A percentile compares a stretch with the other conserved stretches of the same genome.
Conservation (phyloP, 257 asterid species). For the Solanum chiquidenum region DNA sequence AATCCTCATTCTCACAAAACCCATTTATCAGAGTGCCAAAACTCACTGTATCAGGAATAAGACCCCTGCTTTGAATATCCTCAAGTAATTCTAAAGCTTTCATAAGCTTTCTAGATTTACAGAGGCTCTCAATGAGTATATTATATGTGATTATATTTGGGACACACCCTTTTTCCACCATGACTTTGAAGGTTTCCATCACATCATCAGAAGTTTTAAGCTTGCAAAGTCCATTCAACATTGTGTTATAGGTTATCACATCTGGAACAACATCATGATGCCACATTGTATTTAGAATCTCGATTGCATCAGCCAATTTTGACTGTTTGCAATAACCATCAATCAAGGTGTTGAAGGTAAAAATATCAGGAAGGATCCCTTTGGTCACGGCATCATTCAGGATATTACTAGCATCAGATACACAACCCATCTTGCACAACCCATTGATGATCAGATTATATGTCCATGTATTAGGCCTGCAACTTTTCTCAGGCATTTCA, state of each 20-base stretch:
- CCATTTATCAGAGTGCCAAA: conserved; percentile 74
- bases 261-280: conserved; percentile 62
- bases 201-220: conserved; percentile 53
- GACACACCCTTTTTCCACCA: conserved; percentile 64
- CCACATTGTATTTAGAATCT: conserved; percentile 59
- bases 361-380: conserved; percentile 71
- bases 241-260: conserved; percentile 66
- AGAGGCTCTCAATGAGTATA: conserved; percentile 60
- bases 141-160: conserved; percentile 76
- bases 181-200: conserved; percentile 57
- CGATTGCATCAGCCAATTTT: conserved; percentile 62
- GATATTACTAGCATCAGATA: conserved; percentile 50
- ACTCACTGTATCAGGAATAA: conserved; percentile 59
- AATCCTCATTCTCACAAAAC: conserved; percentile 53
- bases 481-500: conserved; percentile 62
- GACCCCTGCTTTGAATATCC: conserved; percentile 48
- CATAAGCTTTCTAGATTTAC: conserved; percentile 30
- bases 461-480: conserved; percentile 69
- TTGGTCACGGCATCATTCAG: conserved; percentile 53
- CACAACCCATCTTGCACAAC: conserved; percentile 77
- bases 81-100: conserved; percentile 55
- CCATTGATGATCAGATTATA: conserved; percentile 72
- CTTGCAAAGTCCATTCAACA: conserved; percentile 82
- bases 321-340: conserved; percentile 83
- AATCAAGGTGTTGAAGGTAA: conserved; percentile 80